Base-by-base conservation (phyloP, 2,329 filamentous ascomycete species). In the Fusarium longipes region DNA sequence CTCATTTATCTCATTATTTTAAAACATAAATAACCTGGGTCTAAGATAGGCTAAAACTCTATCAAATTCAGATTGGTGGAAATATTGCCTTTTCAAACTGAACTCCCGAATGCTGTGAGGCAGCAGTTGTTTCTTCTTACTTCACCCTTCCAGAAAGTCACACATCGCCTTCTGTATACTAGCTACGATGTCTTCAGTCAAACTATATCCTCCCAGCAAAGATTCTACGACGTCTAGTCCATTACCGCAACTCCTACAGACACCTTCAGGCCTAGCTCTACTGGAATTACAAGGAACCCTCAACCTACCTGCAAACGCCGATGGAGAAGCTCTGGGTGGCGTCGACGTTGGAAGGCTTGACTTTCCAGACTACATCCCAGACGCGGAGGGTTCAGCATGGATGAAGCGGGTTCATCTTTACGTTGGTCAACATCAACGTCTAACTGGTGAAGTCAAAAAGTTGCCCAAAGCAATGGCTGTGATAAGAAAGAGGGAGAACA, bases 261-360 rank as follows among this genome's bases (percentile, higher is more conserved):
- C 95, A 1, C 96, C 96, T 1, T 89, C 91, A 0, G 96, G 96
- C 49, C 87, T 97, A 38, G 95, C 95, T 18, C 84, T 99, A 43
- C 83, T 99, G 57, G 96, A 98, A 80, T 87, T 99, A 15, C 96
- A 99, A 82, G 96, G 94, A 63, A 93, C 88, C 15, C 90, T 99
- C 80, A 95, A 96, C 77, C 83, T 93, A 2, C 89, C 93, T 9
- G 66, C 80, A 3, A 73, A 78, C 24, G 65, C 71, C 11, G 70
- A 80, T 50, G 68, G 77, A 25, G 65, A 75, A 22, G 47, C 74
- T 7, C 63, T 79, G 33, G 61, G 65, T 8, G 74, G 76, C 18
- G 63, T 75, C 4, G 72, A 78, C 20, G 83, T 97, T 67, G 93
- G 93, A 30, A 89, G 87, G 56, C 84, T 97, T 29, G 85, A 91